Evolutionary conservation across 495 filamentous ascomycete genomes (phyloP), one percentile per base, ranked within the genome.

Genomic region (Penicillium tannophilum): DNA sequence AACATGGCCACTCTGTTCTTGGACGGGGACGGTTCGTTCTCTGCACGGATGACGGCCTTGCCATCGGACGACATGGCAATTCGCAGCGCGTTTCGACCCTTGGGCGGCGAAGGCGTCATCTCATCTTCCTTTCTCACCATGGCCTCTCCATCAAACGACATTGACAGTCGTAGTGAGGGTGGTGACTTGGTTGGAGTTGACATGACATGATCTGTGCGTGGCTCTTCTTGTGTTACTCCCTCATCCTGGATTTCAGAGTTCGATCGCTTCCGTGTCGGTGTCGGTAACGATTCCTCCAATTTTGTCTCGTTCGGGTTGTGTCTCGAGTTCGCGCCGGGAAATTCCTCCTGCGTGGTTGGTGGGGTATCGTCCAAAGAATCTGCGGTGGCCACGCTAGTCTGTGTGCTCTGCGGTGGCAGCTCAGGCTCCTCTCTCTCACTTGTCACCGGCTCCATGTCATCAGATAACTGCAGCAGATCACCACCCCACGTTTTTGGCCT

Each of bases 91-190:
- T 71, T 75, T n/a, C 75, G 72, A 23, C 74, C 67, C 58, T 78
- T 78, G 3, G 89, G 88, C 10, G 92, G 90, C 1, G 92, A 93
- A n/a, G 86, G 85, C 6, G 85, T 83, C 53, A 79, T 65, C 63
- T 82, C 82, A 52, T 83, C 82, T 60, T 86, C 77, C 45, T 87
- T 84, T 9, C 89, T 79, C 33, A 97, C 78, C 72, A 91, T 86
- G 2, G 92, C 93, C 65, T 90, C 90, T 53, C 93, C 93, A 55
- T 95, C 91, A 49, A 89, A 80, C 19, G 90, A 92, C 58, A 90
- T 74, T 1, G 90, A 92, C 51, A 96, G 58, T 47, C 77, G 69
- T 64, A 80, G 54, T 10, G 77, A 79, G 12, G 77, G 77, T n/a
- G 77, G 77, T 7, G 76, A 79, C 49, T 71, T 78, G 11, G 72